Base-by-base conservation (phyloP, 306 rosid species). In the Hylodesmum podocarpum region DNA sequence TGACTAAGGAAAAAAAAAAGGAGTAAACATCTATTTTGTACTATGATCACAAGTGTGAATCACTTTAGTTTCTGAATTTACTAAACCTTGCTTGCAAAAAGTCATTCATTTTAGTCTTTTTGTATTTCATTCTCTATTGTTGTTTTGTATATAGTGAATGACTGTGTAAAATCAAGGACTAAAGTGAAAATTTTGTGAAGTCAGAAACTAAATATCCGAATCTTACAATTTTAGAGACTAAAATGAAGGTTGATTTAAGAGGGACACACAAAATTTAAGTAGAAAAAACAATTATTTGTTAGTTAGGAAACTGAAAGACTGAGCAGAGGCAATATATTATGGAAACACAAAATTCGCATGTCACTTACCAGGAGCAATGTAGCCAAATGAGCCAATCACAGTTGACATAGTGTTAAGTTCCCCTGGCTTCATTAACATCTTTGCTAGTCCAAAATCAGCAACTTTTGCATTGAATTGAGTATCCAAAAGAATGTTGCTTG, bases 401-500 rank as follows among this genome's bases (percentile, higher is more conserved):
- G 76, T 25, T 27, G 84, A 80, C 84, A 74, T 74, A 39, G 76
- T 80, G 58, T 72, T 64, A n/a, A 67, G 55, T 58, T 80, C 71
- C 46, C 39, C 84, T 3, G 84, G 80, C 37, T 74, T 80, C 76
- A 57, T 6, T 50, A 80, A 68, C 59, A 80, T 66, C 58, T 44
- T 80, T 0, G 84, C 84, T 6, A 80, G 57, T 4, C 84, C 84
- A 62, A 80, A 80, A 74, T 80, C 84, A 44, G 80, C 84, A 66
- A 80, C 84, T 80, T 80, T 80, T 67, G 84, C 84, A 59, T 74
- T 80, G 80, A 80, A 80, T 19, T 80, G 65, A 58, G 76, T 1
- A 67, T 80, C 84, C 84, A 80, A 74, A 24, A 80, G 84, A 19
- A 80, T 80, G 80, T 80, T 80, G 50, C 84, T 80, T 44, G 84